Evolutionary conservation across 345 rosid species (phyloP).

Genomic region (Cochlearia excelsa): DNA sequence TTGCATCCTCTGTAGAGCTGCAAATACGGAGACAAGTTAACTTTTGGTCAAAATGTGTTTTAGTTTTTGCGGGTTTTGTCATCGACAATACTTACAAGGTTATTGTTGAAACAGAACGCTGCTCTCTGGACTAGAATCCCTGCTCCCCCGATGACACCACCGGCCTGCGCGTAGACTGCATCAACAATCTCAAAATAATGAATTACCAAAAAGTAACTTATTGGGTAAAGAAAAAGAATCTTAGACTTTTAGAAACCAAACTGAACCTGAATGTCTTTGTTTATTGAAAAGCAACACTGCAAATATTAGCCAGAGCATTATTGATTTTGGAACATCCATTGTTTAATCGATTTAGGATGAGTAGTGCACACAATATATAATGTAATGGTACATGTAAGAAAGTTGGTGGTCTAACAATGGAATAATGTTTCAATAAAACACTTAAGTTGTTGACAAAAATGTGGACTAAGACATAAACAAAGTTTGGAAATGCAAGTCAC

Average conservation of each 20-base stretch:
- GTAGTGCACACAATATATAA: conserved; percentile 19
- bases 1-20: conserved; percentile 52
- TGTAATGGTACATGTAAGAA: conserved; percentile 8
- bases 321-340: conserved; percentile 7
- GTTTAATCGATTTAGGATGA: not conserved
- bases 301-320: conserved; percentile 12
- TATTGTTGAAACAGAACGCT: conserved; percentile 43
- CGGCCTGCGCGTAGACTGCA: conserved; percentile 37
- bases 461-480: not conserved
- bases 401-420: conserved; percentile 33
- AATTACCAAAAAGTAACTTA: not conserved
- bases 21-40: not conserved
- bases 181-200: conserved; percentile 18
- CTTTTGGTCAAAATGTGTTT: not conserved
- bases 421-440: conserved; percentile 27
- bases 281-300: conserved; percentile 13
- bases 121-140: conserved; percentile 41
- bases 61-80: not conserved
- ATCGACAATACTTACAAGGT: conserved; percentile 30
- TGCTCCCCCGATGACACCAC: conserved; percentile 29
- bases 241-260: not conserved
- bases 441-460: conserved; percentile 20
- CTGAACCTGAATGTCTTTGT: conserved; percentile 23
- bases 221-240: not conserved
- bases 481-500: not conserved